Conservation (phyloP, 2,329 filamentous ascomycete species). For the Knoxdaviesia capensis region DNA sequence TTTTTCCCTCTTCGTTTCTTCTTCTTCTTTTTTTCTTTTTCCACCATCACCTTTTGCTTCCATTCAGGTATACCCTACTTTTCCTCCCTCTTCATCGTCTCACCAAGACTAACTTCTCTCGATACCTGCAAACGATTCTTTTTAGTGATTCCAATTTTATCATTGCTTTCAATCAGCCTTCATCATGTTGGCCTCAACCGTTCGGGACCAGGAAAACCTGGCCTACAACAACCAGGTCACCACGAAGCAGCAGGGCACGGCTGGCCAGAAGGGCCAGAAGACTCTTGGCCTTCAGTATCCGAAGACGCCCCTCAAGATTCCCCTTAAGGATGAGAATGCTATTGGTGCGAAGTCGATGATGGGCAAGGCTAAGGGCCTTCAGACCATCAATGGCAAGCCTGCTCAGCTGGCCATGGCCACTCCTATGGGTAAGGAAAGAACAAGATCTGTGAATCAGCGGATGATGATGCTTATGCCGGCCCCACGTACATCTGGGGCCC, state of each 20-base stretch:
- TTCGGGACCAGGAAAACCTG: constrained; percentile 76
- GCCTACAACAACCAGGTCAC: constrained; percentile 55
- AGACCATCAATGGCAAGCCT: too few relatives aligned
- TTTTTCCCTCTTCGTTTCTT: too few relatives aligned
- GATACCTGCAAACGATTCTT: too few relatives aligned
- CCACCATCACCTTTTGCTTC: too few relatives aligned
- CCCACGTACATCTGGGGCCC: constrained; percentile 1
- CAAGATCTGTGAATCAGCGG: too few relatives aligned
- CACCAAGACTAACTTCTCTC: too few relatives aligned
- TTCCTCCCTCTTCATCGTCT: too few relatives aligned
- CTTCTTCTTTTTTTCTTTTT: too few relatives aligned
- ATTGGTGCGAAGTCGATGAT: too few relatives aligned
- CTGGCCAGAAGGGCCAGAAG: constrained; percentile 37
- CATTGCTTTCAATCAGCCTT: constrained; percentile 1
- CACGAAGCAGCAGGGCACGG: constrained; percentile 41
- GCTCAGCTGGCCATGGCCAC: constrained; percentile 39
- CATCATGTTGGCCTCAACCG: constrained; percentile 48
- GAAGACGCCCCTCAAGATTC: constrained; percentile 65
- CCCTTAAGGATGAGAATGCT: constrained; percentile 71
- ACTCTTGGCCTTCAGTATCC: constrained; percentile 58
- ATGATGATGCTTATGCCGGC: not conserved
- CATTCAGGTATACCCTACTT: too few relatives aligned
- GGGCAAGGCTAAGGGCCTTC: too few relatives aligned
- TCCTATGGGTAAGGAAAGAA: constrained; percentile 44
- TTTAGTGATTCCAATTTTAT: too few relatives aligned